These are phyloP conservation scores for Ogataea trehalophila DNA, from an alignment of 805 yeast genomes.

Conservation along the genomic window DNA sequence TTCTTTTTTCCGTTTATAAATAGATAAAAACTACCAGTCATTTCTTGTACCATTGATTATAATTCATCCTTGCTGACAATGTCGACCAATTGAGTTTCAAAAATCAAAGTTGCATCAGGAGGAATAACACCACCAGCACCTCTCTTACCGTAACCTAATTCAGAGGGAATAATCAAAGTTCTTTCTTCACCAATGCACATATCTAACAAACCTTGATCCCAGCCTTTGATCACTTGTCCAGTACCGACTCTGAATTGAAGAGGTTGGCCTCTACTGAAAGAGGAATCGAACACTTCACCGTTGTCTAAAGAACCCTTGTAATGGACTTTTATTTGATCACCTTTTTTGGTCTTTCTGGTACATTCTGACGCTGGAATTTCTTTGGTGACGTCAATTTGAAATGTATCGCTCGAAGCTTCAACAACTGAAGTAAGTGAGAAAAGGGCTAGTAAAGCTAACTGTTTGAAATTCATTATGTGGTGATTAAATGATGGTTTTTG, in stretches of 20 bases:
- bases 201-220: conserved; percentile 81
- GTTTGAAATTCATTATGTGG: no score
- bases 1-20: no score
- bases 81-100: conserved; percentile 59
- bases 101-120: conserved; percentile 65
- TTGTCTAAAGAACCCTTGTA: conserved; percentile 68
- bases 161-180: conserved; percentile 72
- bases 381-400: conserved; percentile 39
- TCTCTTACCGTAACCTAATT: conserved; percentile 68
- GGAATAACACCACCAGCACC: conserved; percentile 74
- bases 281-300: conserved; percentile 74
- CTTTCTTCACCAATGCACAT: conserved; percentile 91
- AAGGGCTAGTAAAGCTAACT: no score
- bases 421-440: no score
- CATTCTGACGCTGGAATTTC: conserved; percentile 51
- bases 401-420: neutral
- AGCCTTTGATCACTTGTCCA: conserved; percentile 80
- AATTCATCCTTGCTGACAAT: conserved; percentile 31
- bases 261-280: conserved; percentile 60
- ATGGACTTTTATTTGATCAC: conserved; percentile 72
- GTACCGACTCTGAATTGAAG: conserved; percentile 67
- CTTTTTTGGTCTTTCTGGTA: conserved; percentile 48
- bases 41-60: conserved; percentile 1
- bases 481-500: no score
- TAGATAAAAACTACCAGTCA: neutral